Base-by-base conservation (phyloP, 1,284 basidiomycete genomes). In the Moesziomyces parantarcticus region DNA sequence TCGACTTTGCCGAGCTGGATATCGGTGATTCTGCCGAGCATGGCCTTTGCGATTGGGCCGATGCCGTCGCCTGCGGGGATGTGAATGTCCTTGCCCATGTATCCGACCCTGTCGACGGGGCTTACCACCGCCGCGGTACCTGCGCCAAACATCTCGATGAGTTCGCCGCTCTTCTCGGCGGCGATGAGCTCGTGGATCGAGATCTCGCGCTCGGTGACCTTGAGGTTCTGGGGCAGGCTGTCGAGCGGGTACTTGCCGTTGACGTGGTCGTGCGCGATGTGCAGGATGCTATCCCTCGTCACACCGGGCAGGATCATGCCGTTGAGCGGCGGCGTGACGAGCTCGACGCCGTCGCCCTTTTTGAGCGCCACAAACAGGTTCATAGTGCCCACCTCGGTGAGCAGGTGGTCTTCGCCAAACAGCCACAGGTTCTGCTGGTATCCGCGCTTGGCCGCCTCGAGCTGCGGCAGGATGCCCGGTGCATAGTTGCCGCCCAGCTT, bases 391-490 rank as follows among this genome's bases (percentile, higher is more conserved):
- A 79, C 75, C 51, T 81, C 70, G 70, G 44, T 86, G 84, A 64
- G 86, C 81, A 46, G 87, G 45, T 77, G 67, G n/a, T 80, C 61
- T 14, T 72, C 60, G 21, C 78, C 76, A 67, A 93, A 90, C 40
- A 98, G 86, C 95, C 96, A 98, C 8, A 99, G 88, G 84, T 97
- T 97, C 85, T 99, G 97, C 41, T 90, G 89, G 84, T 97, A 98
- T 14, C 96, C 96, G 63, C 89, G 85, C 50, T 88, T 85, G 0
- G 91, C 91, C n/a, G 93, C 96, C 63, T 89, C 86, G 77, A 91
- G 90, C 84, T 97, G 95, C 3, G 94, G 92, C 54, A 74, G 59
- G 44, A 82, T 76, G 16, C 80, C 76, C 0, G 79, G 81, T 6
- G 78, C 82, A 50, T 83, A 83, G 75, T 83, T 83, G 16, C 71